Evolutionary conservation across 306 rosid species (phyloP).

Genomic region (Leucaena leucocephala): DNA sequence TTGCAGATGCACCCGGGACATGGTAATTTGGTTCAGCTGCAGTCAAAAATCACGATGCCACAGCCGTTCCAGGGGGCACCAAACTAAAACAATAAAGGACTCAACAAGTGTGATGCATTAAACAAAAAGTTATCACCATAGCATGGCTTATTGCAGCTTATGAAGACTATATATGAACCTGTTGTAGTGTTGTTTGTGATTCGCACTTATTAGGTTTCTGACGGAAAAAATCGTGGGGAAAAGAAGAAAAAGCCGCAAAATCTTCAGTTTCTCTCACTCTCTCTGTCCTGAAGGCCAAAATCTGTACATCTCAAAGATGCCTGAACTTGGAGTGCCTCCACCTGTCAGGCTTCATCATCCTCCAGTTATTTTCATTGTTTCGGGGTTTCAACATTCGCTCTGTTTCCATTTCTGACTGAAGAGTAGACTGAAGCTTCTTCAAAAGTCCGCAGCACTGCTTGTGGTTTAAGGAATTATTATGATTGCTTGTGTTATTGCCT

Average conservation of each 20-base stretch:
- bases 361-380: conserved; percentile 61
- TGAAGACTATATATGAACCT: conserved; percentile 33
- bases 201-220: conserved; percentile 47
- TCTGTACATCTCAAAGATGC: conserved; percentile 56
- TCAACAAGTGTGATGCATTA: conserved; percentile 30
- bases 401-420: conserved; percentile 70
- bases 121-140: conserved; percentile 12
- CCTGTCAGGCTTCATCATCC: conserved; percentile 66
- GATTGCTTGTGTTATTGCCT: conserved; percentile 27
- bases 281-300: conserved; percentile 43
- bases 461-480: conserved; percentile 49
- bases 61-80: conserved; percentile 18
- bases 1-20: conserved; percentile 30
- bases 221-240: conserved; percentile 16
- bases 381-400: conserved; percentile 65
- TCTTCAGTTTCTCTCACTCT: neutral
- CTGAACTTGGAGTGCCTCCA: conserved; percentile 60
- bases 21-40: conserved; percentile 7
- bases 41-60: conserved; percentile 5
- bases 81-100: conserved; percentile 19
- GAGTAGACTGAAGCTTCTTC: conserved; percentile 81
- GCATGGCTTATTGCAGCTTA: conserved; percentile 43
- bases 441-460: conserved; percentile 75
- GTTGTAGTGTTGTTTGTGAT: conserved; percentile 23
- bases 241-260: conserved; percentile 46